phyloP scores from a whole-genome alignment of 2,329 filamentous ascomycete species.

The Aspergillus viridinutans region DNA sequence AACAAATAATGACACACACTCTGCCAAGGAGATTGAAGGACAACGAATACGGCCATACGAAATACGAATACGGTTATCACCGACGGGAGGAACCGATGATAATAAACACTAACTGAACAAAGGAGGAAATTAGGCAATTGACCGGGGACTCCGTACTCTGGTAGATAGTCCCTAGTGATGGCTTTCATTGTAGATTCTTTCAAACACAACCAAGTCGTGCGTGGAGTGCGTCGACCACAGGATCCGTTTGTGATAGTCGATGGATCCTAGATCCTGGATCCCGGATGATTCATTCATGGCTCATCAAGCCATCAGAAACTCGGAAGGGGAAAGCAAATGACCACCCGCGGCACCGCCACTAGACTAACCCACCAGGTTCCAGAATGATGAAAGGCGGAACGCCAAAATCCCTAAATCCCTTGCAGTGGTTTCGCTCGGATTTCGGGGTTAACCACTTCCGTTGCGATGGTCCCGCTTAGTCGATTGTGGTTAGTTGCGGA shows the following conservation, averaged over 20 bases:
- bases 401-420: background rate
- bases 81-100: background rate
- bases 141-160: background rate
- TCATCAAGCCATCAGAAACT: background rate
- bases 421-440: background rate
- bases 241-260: background rate
- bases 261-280: background rate
- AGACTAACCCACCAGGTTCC: background rate
- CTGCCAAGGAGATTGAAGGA: background rate
- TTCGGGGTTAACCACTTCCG: constrained; percentile 5
- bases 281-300: background rate
- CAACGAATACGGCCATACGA: background rate
- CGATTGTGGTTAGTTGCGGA: background rate
- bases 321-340: background rate
- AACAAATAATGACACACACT: background rate
- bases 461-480: background rate
- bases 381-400: too few relatives aligned
- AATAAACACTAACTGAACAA: background rate
- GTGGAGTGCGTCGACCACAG: background rate
- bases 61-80: background rate
- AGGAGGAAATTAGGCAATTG: background rate
- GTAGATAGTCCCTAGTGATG: background rate
- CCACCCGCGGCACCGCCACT: background rate
- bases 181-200: background rate
- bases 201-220: background rate